Evolutionary conservation across 78 protist genomes (phyloP), one percentile per base, ranked within the genome.

Genomic region (Dictyostelium capitatum): DNA sequence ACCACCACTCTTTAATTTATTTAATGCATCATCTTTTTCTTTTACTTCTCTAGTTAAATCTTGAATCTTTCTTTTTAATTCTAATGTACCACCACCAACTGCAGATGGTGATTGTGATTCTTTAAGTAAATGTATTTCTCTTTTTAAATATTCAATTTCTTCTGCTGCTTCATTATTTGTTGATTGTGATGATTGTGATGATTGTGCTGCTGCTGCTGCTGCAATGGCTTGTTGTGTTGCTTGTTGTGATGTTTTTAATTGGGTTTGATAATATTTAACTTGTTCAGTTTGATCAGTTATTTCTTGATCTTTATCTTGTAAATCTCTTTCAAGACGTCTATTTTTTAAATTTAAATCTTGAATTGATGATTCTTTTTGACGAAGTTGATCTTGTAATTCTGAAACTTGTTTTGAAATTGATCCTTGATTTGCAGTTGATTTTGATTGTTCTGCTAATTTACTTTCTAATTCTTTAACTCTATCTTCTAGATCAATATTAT

Each of bases 21-120:
- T 28, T 2, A 83, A 70, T 23, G 46, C 75, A 9, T 83, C 91
- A n/a, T 83, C 91, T 15, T 83, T 83, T 1, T 83, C 91, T 56
- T 83, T 83, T 6, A 83, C 54, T 17, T 83, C 91, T 56, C 72
- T 83, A 32, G 65, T 83, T 1, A 83, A 57, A 69, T 83, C 91
- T 56, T 83, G 91, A 56, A 83, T 83, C 72, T 54, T 83, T 54
- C 91, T 50, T 56, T 83, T 83, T 7, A 83, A 43, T n/a, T 83
- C 91, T 1, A 83, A 37, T 50, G 91, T 72, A 25, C 91, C 91
- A 43, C 91, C 91, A 37, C 91, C 91, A 72, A 83, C 56, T 6
- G 50, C 48, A 3, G 51, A 11, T 41, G 78, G 51, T 7, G 91
- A 20, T 14, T 54, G 41, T 3, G 32, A 10, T 3, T 79, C 83